Evolutionary conservation across 192 early-diverging fungal genomes (phyloP).

Genomic region (Funneliformis mosseae): DNA sequence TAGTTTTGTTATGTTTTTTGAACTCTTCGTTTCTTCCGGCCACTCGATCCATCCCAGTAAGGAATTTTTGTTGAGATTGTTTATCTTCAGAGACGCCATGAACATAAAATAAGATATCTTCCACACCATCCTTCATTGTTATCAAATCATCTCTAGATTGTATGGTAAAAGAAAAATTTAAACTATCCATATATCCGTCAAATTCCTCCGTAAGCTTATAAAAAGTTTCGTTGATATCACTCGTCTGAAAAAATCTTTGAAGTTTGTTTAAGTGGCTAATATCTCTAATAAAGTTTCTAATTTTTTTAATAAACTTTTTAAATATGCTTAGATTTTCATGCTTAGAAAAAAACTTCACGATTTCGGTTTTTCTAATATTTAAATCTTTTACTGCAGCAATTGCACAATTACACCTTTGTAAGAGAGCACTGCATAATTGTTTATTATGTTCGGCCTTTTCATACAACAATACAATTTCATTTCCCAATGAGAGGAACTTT

Average conservation of each 20-base stretch:
- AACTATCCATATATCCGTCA: neutral
- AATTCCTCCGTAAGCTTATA: neutral
- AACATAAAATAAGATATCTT: neutral
- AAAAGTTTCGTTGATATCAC: neutral
- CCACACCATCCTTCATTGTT: neutral
- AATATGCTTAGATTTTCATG: no score
- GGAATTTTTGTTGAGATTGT: neutral
- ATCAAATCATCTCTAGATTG: neutral
- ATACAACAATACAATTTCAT: neutral
- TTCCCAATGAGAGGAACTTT: neutral
- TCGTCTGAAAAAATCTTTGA: neutral
- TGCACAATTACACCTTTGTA: neutral
- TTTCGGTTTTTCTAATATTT: no score
- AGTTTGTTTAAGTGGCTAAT: neutral
- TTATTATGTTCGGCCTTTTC: neutral
- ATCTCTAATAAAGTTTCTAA: neutral
- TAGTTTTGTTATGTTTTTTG: neutral
- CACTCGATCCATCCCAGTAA: neutral
- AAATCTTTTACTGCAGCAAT: neutral
- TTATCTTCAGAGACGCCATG: neutral
- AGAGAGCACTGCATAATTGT: neutral
- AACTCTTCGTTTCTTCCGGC: neutral
- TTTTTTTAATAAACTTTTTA: no score
- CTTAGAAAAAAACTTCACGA: no score
- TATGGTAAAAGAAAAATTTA: neutral